Evolutionary conservation across 208 protist species (phyloP).

Genomic region (Crithidia sp.): DNA sequence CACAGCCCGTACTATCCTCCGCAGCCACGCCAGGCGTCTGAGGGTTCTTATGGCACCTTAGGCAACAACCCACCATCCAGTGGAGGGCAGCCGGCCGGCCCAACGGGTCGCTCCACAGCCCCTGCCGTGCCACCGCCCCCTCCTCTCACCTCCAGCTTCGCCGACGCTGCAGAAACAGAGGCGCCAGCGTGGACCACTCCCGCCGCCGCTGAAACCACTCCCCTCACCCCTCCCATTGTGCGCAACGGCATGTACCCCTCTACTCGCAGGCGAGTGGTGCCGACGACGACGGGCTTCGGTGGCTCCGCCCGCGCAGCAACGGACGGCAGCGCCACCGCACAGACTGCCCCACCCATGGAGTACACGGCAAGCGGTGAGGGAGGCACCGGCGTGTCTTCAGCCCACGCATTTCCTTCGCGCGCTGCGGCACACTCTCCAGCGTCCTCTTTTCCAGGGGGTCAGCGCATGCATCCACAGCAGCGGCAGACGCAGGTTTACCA

Average conservation of each 20-base stretch:
- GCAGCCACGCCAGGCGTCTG: neutral
- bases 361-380: too few species aligned
- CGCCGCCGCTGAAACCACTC: neutral
- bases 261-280: conserved; percentile 2
- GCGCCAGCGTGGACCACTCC: neutral
- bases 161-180: neutral
- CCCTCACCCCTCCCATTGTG: neutral
- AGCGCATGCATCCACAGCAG: neutral
- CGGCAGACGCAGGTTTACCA: neutral
- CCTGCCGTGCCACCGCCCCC: neutral
- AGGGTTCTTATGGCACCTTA: neutral
- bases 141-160: neutral
- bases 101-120: neutral
- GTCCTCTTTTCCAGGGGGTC: neutral
- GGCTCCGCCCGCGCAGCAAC: neutral
- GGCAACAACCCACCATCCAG: neutral
- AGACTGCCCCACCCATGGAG: too few species aligned
- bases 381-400: neutral
- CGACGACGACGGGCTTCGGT: neutral
- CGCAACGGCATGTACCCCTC: conserved; percentile 20
- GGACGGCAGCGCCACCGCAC: too few species aligned
- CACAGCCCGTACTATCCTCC: neutral
- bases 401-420: neutral
- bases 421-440: neutral
- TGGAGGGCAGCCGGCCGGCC: neutral